Percentiles rank a stretch among this genome's conserved stretches.
Conservation (phyloP, 2,329 filamentous ascomycete species). For the Stagonosporopsis chrysanthemi region DNA sequence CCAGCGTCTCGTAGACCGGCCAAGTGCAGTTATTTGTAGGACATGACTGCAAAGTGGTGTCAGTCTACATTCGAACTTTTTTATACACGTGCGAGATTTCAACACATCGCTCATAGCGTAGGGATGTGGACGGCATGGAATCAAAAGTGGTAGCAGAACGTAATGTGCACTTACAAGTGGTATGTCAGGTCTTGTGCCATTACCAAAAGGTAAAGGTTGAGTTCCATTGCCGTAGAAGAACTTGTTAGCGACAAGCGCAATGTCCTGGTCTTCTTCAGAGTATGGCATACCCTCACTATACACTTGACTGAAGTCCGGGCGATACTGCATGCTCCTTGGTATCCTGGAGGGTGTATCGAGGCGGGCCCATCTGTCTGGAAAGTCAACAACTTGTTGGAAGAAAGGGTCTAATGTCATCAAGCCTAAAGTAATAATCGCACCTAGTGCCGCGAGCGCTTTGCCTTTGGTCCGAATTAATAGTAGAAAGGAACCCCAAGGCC, state of each 20-base stretch:
- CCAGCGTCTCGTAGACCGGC: conserved; percentile 36
- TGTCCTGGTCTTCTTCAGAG: neutral
- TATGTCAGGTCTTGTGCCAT: conserved; percentile 35
- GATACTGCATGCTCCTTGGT: conserved; percentile 17
- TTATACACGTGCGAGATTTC: too few relatives aligned
- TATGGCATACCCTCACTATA: neutral
- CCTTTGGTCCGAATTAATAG: conserved; percentile 30
- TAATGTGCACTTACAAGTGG: conserved; percentile 15
- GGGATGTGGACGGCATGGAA: too few relatives aligned
- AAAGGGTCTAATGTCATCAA: conserved; percentile 38
- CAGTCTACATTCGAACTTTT: too few relatives aligned
- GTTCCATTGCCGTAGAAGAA: conserved; percentile 34
- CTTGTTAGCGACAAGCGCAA: neutral
- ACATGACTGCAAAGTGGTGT: conserved; percentile 26
- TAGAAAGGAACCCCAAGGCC: conserved; percentile 35
- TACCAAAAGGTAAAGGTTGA: conserved; percentile 26
- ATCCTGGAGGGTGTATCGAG: conserved; percentile 24
- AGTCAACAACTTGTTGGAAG: conserved; percentile 43
- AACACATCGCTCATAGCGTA: too few relatives aligned
- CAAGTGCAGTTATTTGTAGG: conserved; percentile 43
- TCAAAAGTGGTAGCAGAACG: too few relatives aligned
- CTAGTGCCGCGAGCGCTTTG: conserved; percentile 29
- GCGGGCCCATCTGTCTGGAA: conserved; percentile 30
- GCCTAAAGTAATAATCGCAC: conserved; percentile 33
- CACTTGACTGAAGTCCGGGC: neutral